Evolutionary conservation across 768 basidiomycete species (phyloP).

Genomic region (Termitomyces sp.): DNA sequence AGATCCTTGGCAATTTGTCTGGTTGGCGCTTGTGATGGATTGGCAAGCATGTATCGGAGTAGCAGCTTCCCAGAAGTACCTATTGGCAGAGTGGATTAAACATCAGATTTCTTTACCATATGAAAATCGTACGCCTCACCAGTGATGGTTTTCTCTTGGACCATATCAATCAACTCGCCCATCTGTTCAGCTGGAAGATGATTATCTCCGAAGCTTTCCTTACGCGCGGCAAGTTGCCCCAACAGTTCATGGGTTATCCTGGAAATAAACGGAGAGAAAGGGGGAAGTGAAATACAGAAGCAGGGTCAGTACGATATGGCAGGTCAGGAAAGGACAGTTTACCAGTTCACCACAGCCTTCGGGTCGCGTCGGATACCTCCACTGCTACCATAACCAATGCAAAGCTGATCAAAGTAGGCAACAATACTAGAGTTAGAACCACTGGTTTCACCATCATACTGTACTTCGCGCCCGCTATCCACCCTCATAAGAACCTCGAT

Average conservation of each 20-base stretch:
- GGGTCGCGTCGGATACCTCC: slow-evolving; percentile 42
- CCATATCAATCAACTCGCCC: slow-evolving; percentile 73
- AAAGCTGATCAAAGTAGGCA: slow-evolving; percentile 73
- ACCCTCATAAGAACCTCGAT: slow-evolving; percentile 71
- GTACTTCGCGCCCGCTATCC: slow-evolving; percentile 59
- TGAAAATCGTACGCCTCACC: slow-evolving; percentile 33
- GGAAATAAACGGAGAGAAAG: slow-evolving; percentile 1
- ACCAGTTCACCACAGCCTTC: slow-evolving; percentile 84
- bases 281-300: slow-evolving; percentile 3
- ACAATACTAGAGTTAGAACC: slow-evolving; percentile 43
- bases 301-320: background rate
- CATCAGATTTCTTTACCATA: background rate
- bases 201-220: slow-evolving; percentile 51
- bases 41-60: slow-evolving; percentile 63
- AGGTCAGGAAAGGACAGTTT: slow-evolving; percentile 18
- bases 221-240: slow-evolving; percentile 62
- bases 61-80: slow-evolving; percentile 77
- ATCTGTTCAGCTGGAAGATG: slow-evolving; percentile 59
- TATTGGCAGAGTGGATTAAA: slow-evolving; percentile 20
- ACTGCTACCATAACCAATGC: slow-evolving; percentile 26
- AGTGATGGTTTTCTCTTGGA: slow-evolving; percentile 62
- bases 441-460: slow-evolving; percentile 48
- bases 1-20: slow-evolving; percentile 43
- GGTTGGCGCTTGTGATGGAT: slow-evolving; percentile 30
- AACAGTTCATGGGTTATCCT: slow-evolving; percentile 90